Conservation (phyloP, 1,139 yeast species). For the Saccharomyces hybrid region DNA sequence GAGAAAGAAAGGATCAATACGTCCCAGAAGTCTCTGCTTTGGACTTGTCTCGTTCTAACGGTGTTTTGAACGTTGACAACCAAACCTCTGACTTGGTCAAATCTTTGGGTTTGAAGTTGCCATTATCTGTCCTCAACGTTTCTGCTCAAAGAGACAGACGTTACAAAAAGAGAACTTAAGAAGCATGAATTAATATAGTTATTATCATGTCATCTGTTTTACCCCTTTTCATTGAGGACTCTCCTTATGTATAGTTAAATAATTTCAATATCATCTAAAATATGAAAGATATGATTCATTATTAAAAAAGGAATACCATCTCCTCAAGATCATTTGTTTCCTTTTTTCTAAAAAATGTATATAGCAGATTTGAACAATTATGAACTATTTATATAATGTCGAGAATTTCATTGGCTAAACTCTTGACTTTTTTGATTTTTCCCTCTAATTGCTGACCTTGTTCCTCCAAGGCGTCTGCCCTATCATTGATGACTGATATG, state of each 20-base stretch:
- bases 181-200: conserved; percentile 5
- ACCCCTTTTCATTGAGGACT: background rate
- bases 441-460: conserved; percentile 34
- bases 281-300: background rate
- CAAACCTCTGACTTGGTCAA: conserved; percentile 97
- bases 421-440: conserved; percentile 34
- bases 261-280: background rate
- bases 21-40: conserved; percentile 99
- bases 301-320: background rate
- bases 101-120: conserved; percentile 92
- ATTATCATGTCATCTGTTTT: conserved; percentile 3
- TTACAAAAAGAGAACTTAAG: conserved; percentile 89
- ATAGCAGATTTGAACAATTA: conserved; percentile 4
- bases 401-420: conserved; percentile 38
- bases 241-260: conserved; percentile 1
- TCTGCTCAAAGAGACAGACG: conserved; percentile 93
- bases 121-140: conserved; percentile 84
- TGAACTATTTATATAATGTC: conserved; percentile 15
- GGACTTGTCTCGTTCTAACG: conserved; percentile 93
- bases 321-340: conserved; percentile 1
- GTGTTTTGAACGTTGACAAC: conserved; percentile 94
- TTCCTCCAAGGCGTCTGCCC: conserved; percentile 34
- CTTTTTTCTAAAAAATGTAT: background rate
- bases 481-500: conserved; percentile 33
- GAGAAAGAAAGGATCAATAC: conserved; percentile 99